Conservation (phyloP, 2,329 filamentous ascomycete genomes). For the Sporothrix sp. region DNA sequence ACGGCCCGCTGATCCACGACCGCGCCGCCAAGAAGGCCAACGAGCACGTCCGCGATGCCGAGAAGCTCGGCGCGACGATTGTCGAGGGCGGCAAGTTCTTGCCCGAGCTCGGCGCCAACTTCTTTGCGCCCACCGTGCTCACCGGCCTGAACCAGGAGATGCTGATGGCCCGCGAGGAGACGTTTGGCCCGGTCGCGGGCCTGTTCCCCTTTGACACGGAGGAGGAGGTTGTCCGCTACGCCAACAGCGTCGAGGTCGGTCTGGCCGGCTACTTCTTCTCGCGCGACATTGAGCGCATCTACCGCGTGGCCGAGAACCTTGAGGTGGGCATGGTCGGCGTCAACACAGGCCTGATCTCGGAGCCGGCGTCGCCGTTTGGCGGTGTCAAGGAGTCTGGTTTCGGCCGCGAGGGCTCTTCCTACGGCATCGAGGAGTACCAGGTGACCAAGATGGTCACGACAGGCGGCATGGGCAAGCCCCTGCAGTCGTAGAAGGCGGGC, state of each 20-base stretch:
- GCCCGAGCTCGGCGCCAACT: conserved; percentile 69
- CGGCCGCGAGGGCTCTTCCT: conserved; percentile 66
- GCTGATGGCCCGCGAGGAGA: conserved; percentile 79
- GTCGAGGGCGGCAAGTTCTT: conserved; percentile 65
- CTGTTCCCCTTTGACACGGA: conserved; percentile 84
- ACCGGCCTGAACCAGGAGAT: conserved; percentile 79
- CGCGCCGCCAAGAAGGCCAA: conserved; percentile 73
- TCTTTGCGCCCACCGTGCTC: conserved; percentile 83
- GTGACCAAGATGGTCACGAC: conserved; percentile 58
- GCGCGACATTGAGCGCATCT: conserved; percentile 47
- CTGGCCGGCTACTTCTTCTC: conserved; percentile 93
- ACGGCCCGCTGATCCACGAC: conserved; percentile 77
- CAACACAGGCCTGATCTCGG: conserved; percentile 61
- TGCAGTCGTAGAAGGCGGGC: conserved; percentile 28
- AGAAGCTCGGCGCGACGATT: conserved; percentile 65
- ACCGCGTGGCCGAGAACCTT: conserved; percentile 56
- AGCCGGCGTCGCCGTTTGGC: conserved; percentile 56
- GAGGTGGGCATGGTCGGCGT: conserved; percentile 85
- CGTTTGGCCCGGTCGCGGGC: conserved; percentile 87
- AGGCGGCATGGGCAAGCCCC: conserved; percentile 45
- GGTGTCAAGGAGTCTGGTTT: conserved; percentile 78
- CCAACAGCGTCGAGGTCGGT: conserved; percentile 76
- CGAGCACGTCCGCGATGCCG: conserved; percentile 68
- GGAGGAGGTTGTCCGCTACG: conserved; percentile 73
- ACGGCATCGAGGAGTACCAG: conserved; percentile 69